A percentile compares a stretch with the other conserved stretches of the same genome.
phyloP scores from a whole-genome alignment of 2,329 filamentous ascomycete genomes.

The Gaeumannomyces sp. region DNA sequence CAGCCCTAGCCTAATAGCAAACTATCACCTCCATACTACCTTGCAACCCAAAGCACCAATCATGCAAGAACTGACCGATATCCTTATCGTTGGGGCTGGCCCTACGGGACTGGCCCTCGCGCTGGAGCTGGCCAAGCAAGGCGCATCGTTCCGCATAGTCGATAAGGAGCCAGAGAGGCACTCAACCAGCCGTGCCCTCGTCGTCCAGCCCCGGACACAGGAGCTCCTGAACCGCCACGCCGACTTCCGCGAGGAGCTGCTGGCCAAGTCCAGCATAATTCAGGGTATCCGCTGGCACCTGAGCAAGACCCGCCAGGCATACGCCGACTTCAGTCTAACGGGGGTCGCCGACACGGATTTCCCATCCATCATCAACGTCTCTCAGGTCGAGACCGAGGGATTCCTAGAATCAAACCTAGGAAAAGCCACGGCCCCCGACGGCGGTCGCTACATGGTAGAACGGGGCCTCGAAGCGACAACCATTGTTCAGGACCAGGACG shows the following conservation, averaged over 20 bases:
- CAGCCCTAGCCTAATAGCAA: background rate
- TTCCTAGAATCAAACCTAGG: conserved; percentile 14
- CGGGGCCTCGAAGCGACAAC: conserved; percentile 16
- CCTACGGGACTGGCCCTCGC: conserved; percentile 38
- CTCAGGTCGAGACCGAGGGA: conserved; percentile 20
- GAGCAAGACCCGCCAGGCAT: conserved; percentile 25
- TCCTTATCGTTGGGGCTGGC: conserved; percentile 40
- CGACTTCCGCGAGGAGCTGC: conserved; percentile 28
- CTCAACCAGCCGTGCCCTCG: conserved; percentile 34
- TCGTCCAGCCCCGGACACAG: conserved; percentile 41
- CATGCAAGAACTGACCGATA: conserved; percentile 16
- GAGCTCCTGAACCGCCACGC: conserved; percentile 43
- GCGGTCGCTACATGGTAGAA: conserved; percentile 16
- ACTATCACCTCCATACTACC: background rate
- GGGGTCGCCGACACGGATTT: conserved; percentile 16
- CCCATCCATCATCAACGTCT: conserved; percentile 17
- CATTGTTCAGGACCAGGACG: conserved; percentile 14
- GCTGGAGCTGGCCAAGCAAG: conserved; percentile 28
- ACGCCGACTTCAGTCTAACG: conserved; percentile 22
- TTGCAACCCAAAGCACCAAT: background rate
- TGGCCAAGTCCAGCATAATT: conserved; percentile 30
- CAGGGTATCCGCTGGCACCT: conserved; percentile 31
- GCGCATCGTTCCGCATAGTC: conserved; percentile 31
- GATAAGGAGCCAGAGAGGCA: conserved; percentile 27
- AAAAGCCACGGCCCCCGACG: background rate